These are phyloP conservation scores for Penicillium coffeae DNA, from an alignment of 495 filamentous ascomycete species.

Conservation along the genomic window DNA sequence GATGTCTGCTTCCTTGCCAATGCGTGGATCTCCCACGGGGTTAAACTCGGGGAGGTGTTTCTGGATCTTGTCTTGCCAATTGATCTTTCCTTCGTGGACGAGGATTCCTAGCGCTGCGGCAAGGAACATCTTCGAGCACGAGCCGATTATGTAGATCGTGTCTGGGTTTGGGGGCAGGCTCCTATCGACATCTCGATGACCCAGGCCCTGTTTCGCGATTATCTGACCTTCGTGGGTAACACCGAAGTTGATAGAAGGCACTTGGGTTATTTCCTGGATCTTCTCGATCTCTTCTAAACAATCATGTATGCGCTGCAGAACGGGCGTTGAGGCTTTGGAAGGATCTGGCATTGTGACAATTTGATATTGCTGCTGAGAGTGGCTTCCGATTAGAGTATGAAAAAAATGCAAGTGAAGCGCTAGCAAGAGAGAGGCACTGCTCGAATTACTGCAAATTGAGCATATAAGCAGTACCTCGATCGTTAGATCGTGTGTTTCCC, in stretches of 20 bases:
- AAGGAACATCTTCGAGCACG: conserved; percentile 35
- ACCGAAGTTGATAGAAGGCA: conserved; percentile 21
- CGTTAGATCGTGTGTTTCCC: no score
- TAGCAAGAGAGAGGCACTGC: no score
- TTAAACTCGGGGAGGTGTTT: conserved; percentile 23
- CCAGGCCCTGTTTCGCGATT: conserved; percentile 19
- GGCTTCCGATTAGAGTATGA: no score
- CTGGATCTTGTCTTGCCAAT: conserved; percentile 18
- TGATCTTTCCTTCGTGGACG: conserved; percentile 23
- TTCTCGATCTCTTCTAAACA: conserved; percentile 6
- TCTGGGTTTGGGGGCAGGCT: conserved; percentile 15
- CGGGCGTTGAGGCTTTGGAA: not conserved
- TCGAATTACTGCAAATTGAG: no score
- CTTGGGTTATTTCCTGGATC: conserved; percentile 11
- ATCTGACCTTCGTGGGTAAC: conserved; percentile 16
- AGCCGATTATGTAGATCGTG: conserved; percentile 35
- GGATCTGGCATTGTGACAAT: not conserved
- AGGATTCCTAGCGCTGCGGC: conserved; percentile 29
- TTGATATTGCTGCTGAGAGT: no score
- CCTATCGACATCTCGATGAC: conserved; percentile 15
- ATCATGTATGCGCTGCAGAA: not conserved
- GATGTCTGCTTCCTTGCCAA: conserved; percentile 33
- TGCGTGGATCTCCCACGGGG: conserved; percentile 9
- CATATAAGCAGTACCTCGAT: no score
- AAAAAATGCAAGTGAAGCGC: no score